A percentile compares a stretch with the other conserved stretches of the same genome.
phyloP scores from a whole-genome alignment of 345 rosid species.

The Eucalyptus regnans region DNA sequence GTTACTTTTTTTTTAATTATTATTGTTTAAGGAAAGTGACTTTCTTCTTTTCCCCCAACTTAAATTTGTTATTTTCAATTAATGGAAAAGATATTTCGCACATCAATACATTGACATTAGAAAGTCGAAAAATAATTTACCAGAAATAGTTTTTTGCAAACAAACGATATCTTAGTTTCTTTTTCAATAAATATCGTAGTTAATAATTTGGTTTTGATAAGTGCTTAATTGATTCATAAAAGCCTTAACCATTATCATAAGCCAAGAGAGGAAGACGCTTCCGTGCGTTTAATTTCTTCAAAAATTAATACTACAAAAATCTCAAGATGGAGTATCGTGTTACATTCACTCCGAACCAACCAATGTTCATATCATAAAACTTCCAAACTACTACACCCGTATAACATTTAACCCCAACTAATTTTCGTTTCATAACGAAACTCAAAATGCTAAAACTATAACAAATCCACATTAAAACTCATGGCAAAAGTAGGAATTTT shows the following conservation, averaged over 20 bases:
- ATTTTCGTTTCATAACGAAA: no score
- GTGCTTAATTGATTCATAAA: not conserved
- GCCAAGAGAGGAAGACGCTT: not conserved
- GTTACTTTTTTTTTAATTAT: not conserved
- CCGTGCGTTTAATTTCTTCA: accelerated
- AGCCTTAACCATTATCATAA: not conserved
- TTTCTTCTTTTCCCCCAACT: not conserved
- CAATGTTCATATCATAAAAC: not conserved
- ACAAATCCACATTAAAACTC: not conserved
- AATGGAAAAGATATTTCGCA: not conserved
- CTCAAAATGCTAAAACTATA: not conserved
- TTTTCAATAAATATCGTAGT: not conserved
- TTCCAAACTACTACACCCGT: no score
- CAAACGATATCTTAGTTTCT: not conserved
- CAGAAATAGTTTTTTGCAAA: accelerated
- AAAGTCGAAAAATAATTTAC: not conserved
- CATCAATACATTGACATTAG: not conserved
- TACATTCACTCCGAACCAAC: not conserved
- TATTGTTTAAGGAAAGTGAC: not conserved
- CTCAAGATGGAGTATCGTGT: not conserved
- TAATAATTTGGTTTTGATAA: not conserved
- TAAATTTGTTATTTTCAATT: not conserved
- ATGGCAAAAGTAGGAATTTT: not conserved
- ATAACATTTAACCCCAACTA: not conserved
- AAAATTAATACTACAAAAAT: not conserved